A percentile compares a stretch with the other conserved stretches of the same genome.
Conservation (phyloP, 2,329 filamentous ascomycete genomes). For the Stylonectria norvegica region DNA sequence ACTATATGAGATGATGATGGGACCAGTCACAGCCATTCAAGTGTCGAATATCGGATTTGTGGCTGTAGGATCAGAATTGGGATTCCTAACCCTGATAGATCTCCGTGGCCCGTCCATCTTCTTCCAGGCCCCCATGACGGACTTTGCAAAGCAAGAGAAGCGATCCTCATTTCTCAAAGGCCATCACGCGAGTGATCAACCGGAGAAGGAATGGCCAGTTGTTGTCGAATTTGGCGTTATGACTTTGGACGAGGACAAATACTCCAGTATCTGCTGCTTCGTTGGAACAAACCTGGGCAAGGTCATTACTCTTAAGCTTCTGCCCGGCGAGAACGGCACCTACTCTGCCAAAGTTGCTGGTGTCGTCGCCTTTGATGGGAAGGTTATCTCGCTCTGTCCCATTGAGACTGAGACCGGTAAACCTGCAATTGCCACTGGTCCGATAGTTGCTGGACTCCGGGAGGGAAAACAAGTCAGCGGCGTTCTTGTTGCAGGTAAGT, state of each 20-base stretch:
- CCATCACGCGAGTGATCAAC: conserved; percentile 35
- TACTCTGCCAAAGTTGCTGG: conserved; percentile 75
- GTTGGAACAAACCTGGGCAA: conserved; percentile 84
- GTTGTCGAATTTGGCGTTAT: conserved; percentile 88
- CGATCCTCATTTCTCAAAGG: conserved; percentile 65
- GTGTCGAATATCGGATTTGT: conserved; percentile 94
- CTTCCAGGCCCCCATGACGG: conserved; percentile 66
- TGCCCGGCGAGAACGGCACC: conserved; percentile 65
- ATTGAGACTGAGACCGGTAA: conserved; percentile 76
- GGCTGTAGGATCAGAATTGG: conserved; percentile 79
- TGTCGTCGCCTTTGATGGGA: conserved; percentile 61
- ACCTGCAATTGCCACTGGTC: conserved; percentile 70
- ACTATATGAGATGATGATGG: conserved; percentile 79
- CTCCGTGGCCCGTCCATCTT: conserved; percentile 84
- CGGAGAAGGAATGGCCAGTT: conserved; percentile 69
- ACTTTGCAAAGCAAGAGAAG: conserved; percentile 75
- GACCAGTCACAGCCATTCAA: conserved; percentile 72
- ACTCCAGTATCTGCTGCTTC: conserved; percentile 90
- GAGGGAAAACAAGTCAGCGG: conserved; percentile 75
- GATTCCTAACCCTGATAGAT: conserved; percentile 78
- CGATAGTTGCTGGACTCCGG: conserved; percentile 71
- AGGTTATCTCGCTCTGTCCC: conserved; percentile 72
- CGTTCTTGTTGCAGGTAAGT: conserved; percentile 69
- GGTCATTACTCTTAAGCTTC: conserved; percentile 83
- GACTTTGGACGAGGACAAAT: conserved; percentile 89